Evolutionary conservation across 1,284 basidiomycete species (phyloP), one percentile per base, ranked within the genome.

Genomic region (Mycena sp.): DNA sequence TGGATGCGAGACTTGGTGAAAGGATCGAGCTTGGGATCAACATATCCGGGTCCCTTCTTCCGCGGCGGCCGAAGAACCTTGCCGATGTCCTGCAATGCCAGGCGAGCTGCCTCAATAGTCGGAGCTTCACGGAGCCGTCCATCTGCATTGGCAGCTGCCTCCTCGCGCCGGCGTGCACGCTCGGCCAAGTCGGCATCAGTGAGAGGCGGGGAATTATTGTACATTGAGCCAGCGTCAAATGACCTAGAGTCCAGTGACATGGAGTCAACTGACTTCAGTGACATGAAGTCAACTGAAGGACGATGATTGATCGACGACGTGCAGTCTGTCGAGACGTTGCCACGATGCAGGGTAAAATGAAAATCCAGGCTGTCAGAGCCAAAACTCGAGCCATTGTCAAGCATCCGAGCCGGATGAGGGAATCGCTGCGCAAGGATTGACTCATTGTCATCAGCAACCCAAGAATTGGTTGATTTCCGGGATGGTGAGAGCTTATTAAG

Each of bases 11-110:
- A 51, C 3, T 19, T 48, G 1, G 58, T 59, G 28, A 59, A 59
- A 7, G 38, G 58, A 19, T 59, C 58, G 26, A 59, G 28, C 11
- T 59, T 12, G 5, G 49, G 40, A 40, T 60, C 9, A 49, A 61
- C 23, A 54, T 55, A 38, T 2, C 49, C 58, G 14, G 48, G 58
- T 2, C 58, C 58, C 21, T 59, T 59, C 26, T 59, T 59, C 23
- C 46, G 49, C 1, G n/a, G 58, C 21, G 58, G 58, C 4, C 41
- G 32, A 11, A 59, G 49, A 28, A 59, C 58, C 6, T 14, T 50
- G 4, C 49, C 46, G 21, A 59, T 51, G n/a, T 59, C 49, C 19
- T 14, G n/a, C 12, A 56, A 19, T 2, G 41, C 53, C 3, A 41
- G 41, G 19, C 16, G 12, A 7, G 53, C 53, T 6, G 17, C 41